Evolutionary conservation across 768 basidiomycete genomes (phyloP), one percentile per base, ranked within the genome.

Genomic region (Panus rudis): DNA sequence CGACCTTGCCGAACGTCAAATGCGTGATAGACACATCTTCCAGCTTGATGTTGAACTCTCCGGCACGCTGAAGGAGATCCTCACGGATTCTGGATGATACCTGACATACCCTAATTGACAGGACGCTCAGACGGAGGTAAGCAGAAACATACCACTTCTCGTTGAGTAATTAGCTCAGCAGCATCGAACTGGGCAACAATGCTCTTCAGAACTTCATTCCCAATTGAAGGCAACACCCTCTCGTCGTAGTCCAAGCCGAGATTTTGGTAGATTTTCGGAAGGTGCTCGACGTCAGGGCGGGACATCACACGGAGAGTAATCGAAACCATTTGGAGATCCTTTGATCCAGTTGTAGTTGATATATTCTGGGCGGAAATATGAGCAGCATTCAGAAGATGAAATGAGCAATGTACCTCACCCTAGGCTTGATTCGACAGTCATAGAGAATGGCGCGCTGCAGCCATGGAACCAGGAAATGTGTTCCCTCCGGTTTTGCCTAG

Each of bases 141-240:
- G 12, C 24, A 4, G 6, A 35, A 20, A 77, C 83, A 55, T 50
- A 94, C 94, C 52, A 97, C 84, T 76, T 98, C 94, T 60, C 94
- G 82, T 64, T 97, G 94, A 2, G 94, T 98, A 54, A 98, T 96
- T 52, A 96, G 69, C 65, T 96, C 92, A 12, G 91, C 89, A 20
- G 92, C 96, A 62, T 99, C 94, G 53, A 97, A 97, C 60, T 98
- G 94, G 4, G 96, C 96, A 1, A 99, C 96, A 46, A 96, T 97
- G 51, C 86, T 89, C 69, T 99, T 99, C 51, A 99, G 60, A 11
- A 99, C 94, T 68, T 98, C 94, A 55, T 98, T 98, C 28, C 92
- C 94, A 58, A 98, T 93, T 33, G 93, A 96, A 3, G 94, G 94
- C 23, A 98, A 70, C 0, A 98, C 93, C 54, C 96, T 81, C 70